phyloP scores from a whole-genome alignment of 768 basidiomycete species.

The Leccinellum luteum region DNA sequence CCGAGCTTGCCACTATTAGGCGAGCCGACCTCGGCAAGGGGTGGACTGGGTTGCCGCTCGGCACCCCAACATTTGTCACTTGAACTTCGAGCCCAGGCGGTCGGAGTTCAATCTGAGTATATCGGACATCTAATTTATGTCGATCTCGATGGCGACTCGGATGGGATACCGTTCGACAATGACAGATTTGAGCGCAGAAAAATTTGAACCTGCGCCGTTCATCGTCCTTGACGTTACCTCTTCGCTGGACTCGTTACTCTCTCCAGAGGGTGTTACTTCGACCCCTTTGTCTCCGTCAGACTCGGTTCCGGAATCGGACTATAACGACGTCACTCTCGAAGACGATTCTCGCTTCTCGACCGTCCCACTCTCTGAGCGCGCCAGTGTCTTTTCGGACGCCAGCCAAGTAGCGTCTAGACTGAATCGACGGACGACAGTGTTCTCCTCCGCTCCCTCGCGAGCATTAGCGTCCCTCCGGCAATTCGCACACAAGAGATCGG shows the following conservation, averaged over 20 bases:
- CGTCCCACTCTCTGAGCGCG: constrained; percentile 41
- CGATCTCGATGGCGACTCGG: too few species aligned
- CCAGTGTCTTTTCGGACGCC: constrained; percentile 33
- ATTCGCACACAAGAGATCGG: constrained; percentile 57
- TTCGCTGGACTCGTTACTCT: constrained; percentile 48
- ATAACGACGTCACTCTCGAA: constrained; percentile 56
- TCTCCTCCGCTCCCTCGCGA: constrained; percentile 21
- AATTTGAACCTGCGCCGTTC: constrained; percentile 2
- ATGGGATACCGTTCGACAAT: too few species aligned
- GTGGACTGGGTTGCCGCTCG: too few species aligned
- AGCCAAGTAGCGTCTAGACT: constrained; percentile 18
- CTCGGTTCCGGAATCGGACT: constrained; percentile 57
- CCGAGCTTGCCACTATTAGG: too few species aligned
- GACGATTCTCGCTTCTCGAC: constrained; percentile 51
- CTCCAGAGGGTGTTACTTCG: constrained; percentile 39
- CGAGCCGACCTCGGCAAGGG: too few species aligned
- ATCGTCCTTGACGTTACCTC: constrained; percentile 16
- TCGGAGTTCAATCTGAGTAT: too few species aligned
- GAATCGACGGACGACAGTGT: constrained; percentile 31
- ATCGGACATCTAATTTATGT: too few species aligned
- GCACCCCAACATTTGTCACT: too few species aligned
- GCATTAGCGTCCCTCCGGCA: constrained; percentile 23
- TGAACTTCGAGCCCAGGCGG: too few species aligned
- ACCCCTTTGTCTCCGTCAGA: constrained; percentile 30
- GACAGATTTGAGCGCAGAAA: constrained; percentile 8